These are phyloP conservation scores for Xylaria sp. DNA, from an alignment of 2,329 filamentous ascomycete species.

Conservation along the genomic window DNA sequence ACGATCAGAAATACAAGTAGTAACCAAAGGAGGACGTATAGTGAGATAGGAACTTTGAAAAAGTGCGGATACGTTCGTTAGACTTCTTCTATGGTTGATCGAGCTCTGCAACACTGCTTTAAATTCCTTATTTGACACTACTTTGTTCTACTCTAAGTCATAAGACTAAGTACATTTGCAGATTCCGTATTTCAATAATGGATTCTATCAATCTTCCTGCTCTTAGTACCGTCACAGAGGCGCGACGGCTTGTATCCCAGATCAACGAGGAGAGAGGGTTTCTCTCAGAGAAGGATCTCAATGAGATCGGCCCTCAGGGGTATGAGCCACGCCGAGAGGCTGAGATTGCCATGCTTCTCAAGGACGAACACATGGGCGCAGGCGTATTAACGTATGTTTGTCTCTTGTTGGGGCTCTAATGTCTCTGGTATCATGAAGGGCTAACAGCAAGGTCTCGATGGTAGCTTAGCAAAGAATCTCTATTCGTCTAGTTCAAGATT, in stretches of 20 bases:
- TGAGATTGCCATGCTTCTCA: slow-evolving; percentile 15
- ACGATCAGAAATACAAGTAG: too few species aligned
- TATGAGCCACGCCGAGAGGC: slow-evolving; percentile 4
- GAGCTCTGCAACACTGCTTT: background rate
- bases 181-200: background rate
- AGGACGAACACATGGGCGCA: slow-evolving; percentile 22
- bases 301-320: background rate
- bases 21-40: too few species aligned
- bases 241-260: background rate
- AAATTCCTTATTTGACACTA: background rate
- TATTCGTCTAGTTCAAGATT: slow-evolving; percentile 59
- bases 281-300: background rate
- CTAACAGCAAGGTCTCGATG: background rate
- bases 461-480: slow-evolving; percentile 56
- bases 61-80: too few species aligned
- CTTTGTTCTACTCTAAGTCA: background rate
- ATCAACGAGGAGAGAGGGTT: background rate
- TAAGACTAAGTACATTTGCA: background rate
- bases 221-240: background rate
- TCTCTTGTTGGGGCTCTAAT: background rate
- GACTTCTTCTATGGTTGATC: background rate
- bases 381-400: slow-evolving; percentile 20
- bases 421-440: background rate
- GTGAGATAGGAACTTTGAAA: too few species aligned
- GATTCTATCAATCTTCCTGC: background rate